Evolutionary conservation across 2,329 filamentous ascomycete genomes (phyloP).

Genomic region (Aspergillus amoenus): DNA sequence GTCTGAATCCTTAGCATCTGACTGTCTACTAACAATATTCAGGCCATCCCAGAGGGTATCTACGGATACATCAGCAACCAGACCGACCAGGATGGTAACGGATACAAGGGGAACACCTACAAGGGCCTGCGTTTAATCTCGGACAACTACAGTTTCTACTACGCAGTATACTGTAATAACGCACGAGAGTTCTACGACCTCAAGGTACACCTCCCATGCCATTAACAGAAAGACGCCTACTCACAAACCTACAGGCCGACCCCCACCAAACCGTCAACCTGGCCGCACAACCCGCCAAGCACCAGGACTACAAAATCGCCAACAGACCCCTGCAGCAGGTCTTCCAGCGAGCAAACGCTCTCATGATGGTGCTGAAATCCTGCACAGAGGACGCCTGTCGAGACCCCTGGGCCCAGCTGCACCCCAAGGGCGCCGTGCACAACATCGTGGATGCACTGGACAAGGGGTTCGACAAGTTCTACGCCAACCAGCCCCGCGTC

Average conservation of each 20-base stretch:
- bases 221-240: not conserved
- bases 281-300: not conserved
- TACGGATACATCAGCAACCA: slow-evolving; percentile 27
- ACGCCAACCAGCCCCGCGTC: slow-evolving; percentile 1
- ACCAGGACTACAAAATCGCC: not conserved
- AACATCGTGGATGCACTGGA: slow-evolving; percentile 3
- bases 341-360: slow-evolving; percentile 32
- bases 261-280: slow-evolving; percentile 10
- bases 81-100: slow-evolving; percentile 14
- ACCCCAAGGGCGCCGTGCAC: slow-evolving; percentile 20
- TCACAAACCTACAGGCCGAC: not conserved
- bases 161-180: slow-evolving; percentile 68
- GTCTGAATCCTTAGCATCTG: not conserved
- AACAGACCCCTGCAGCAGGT: slow-evolving; percentile 13
- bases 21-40: not conserved
- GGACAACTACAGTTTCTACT: slow-evolving; percentile 60
- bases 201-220: slow-evolving; percentile 39
- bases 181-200: slow-evolving; percentile 68
- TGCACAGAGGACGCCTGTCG: slow-evolving; percentile 35
- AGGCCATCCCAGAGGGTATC: slow-evolving; percentile 30
- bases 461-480: slow-evolving; percentile 1
- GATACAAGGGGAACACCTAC: slow-evolving; percentile 54
- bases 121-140: slow-evolving; percentile 59
- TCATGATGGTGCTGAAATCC: slow-evolving; percentile 40
- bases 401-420: slow-evolving; percentile 35